phyloP scores from a whole-genome alignment of 2,329 filamentous ascomycete genomes.

The Thermomyces lanuginosus region DNA sequence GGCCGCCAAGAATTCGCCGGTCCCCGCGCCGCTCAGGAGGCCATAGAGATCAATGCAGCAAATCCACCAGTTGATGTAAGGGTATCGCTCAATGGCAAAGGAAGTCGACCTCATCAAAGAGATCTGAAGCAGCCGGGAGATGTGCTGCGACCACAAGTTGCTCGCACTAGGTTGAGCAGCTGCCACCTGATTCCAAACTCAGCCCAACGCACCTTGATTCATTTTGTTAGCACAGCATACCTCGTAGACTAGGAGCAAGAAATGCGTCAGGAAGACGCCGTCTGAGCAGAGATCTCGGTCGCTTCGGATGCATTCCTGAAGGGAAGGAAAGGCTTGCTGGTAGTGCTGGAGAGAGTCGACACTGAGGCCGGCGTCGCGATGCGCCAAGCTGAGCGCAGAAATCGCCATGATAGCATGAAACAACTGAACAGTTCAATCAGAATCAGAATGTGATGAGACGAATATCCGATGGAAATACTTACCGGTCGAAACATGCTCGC shows the following conservation, averaged over 20 bases:
- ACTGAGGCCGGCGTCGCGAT: constrained; percentile 29
- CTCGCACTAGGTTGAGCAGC: constrained; percentile 30
- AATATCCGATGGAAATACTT: constrained; percentile 15
- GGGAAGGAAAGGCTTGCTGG: constrained; percentile 34
- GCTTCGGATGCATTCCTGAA: constrained; percentile 30
- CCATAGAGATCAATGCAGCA: constrained; percentile 41
- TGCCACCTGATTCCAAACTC: constrained; percentile 25
- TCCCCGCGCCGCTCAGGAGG: constrained; percentile 36
- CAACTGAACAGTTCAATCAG: constrained; percentile 23
- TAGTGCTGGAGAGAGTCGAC: constrained; percentile 40
- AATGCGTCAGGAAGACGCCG: constrained; percentile 41
- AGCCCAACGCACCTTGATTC: background rate
- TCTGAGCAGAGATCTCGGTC: constrained; percentile 38
- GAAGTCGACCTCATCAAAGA: constrained; percentile 32
- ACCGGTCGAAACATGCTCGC: constrained; percentile 36
- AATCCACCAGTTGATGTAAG: constrained; percentile 39
- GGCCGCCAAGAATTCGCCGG: constrained; percentile 34
- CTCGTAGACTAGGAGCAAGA: constrained; percentile 41
- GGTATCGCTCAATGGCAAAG: constrained; percentile 29
- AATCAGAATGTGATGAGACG: background rate
- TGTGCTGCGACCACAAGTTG: constrained; percentile 39
- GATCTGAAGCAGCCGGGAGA: constrained; percentile 36
- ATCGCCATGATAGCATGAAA: constrained; percentile 43
- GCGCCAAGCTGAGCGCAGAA: constrained; percentile 37
- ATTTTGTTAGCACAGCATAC: constrained; percentile 17